Conservation (phyloP, 75 land plant genomes). For the Cupressus sempervirens region DNA sequence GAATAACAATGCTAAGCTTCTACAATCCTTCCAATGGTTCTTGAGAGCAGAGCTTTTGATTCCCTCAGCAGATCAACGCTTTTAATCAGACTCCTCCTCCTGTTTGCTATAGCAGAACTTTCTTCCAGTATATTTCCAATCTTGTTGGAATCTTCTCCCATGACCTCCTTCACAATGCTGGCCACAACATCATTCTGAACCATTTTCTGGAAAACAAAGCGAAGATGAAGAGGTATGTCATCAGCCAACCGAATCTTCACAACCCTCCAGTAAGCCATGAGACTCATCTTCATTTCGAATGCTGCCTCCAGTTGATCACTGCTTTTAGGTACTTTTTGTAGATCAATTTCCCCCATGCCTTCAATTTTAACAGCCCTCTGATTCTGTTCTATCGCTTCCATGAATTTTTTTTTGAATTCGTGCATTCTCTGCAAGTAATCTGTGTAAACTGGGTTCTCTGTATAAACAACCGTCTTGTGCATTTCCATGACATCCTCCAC, state of each 20-base stretch:
- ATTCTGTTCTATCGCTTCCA: not conserved
- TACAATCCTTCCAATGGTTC: not conserved
- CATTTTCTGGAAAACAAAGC: not conserved
- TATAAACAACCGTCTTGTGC: not conserved
- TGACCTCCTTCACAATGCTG: not conserved
- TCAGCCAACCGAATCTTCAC: not conserved
- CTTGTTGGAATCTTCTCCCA: not conserved
- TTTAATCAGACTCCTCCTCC: not conserved
- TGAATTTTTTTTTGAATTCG: not conserved
- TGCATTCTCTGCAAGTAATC: not conserved
- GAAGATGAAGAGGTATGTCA: constrained; percentile 4
- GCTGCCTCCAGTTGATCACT: not conserved
- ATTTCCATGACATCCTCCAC: constrained; percentile 11
- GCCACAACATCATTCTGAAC: not conserved
- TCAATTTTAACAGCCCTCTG: not conserved
- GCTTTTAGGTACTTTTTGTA: not conserved
- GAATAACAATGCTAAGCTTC: not conserved
- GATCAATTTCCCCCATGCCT: not conserved
- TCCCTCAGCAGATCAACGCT: not conserved
- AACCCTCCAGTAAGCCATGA: not conserved
- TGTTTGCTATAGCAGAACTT: not conserved
- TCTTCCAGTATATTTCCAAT: not conserved
- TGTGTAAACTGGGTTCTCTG: not conserved
- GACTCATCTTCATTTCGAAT: constrained; percentile 1
- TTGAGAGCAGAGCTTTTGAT: not conserved